Percentiles rank a stretch among this genome's conserved stretches.
These are phyloP conservation scores for Pseudogymnoascus sp. DNA, from an alignment of 2,329 filamentous ascomycete species.

Conservation along the genomic window DNA sequence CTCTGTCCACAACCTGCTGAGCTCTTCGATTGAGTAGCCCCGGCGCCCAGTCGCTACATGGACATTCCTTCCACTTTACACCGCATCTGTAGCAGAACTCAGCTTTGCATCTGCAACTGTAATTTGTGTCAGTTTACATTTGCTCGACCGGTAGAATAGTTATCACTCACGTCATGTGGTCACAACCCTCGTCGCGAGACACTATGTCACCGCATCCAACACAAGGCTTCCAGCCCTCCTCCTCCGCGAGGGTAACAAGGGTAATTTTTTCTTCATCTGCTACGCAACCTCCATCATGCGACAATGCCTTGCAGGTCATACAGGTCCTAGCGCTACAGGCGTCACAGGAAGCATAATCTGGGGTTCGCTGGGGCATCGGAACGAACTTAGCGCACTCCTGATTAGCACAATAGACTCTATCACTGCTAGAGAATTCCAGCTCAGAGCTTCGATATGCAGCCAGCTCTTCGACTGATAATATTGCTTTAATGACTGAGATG, in stretches of 20 bases:
- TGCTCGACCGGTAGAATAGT: constrained; percentile 11
- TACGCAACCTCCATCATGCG: constrained; percentile 16
- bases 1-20: constrained; percentile 19
- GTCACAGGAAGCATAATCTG: constrained; percentile 15
- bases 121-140: constrained; percentile 12
- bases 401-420: constrained; percentile 20
- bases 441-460: constrained; percentile 16
- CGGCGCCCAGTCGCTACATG: constrained; percentile 18
- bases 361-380: constrained; percentile 12
- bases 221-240: constrained; percentile 17
- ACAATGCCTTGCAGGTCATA: constrained; percentile 16
- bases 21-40: constrained; percentile 19
- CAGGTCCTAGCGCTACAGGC: constrained; percentile 16
- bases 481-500: constrained; percentile 18
- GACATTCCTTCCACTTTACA: constrained; percentile 20
- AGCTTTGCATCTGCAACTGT: constrained; percentile 18
- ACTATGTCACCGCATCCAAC: constrained; percentile 17
- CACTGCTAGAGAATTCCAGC: constrained; percentile 18
- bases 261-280: constrained; percentile 15
- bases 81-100: constrained; percentile 21
- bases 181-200: constrained; percentile 15
- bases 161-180: constrained; percentile 19
- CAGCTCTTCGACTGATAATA: constrained; percentile 18
- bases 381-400: constrained; percentile 17
- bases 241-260: constrained; percentile 14